Percentiles rank a stretch among this genome's conserved stretches.
phyloP scores from a whole-genome alignment of 1,284 basidiomycete genomes.

The Austroboletus olivaceoglutinosus region DNA sequence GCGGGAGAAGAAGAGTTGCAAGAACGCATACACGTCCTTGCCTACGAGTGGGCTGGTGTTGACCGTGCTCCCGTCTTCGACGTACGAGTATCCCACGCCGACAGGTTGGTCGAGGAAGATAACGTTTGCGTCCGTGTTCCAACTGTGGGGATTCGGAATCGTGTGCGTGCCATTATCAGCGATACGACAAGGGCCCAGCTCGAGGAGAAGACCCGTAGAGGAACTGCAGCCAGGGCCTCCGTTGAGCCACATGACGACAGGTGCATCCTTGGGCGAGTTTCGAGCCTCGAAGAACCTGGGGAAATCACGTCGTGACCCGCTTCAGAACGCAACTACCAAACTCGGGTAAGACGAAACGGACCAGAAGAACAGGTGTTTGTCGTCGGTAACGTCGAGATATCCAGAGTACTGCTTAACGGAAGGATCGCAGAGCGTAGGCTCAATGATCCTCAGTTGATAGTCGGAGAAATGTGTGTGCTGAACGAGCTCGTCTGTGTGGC shows the following conservation, averaged over 20 bases:
- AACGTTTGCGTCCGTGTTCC: slow-evolving; percentile 65
- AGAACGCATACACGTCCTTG: slow-evolving; percentile 87
- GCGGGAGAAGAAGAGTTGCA: slow-evolving; percentile 79
- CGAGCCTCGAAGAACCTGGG: slow-evolving; percentile 84
- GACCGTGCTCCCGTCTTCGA: slow-evolving; percentile 67
- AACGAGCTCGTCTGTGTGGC: slow-evolving; percentile 64
- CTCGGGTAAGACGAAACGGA: slow-evolving; percentile 31
- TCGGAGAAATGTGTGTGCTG: slow-evolving; percentile 67
- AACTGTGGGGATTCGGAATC: slow-evolving; percentile 72
- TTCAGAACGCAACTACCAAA: slow-evolving; percentile 5
- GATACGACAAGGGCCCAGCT: slow-evolving; percentile 85
- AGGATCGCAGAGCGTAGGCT: slow-evolving; percentile 78
- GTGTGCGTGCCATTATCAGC: slow-evolving; percentile 66
- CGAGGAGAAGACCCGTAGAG: slow-evolving; percentile 79
- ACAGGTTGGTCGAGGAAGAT: slow-evolving; percentile 88
- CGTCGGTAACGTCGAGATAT: slow-evolving; percentile 84
- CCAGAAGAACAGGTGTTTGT: slow-evolving; percentile 90
- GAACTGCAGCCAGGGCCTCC: slow-evolving; percentile 80
- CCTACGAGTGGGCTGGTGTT: slow-evolving; percentile 72
- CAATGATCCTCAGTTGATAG: slow-evolving; percentile 70
- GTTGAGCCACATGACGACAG: slow-evolving; percentile 87
- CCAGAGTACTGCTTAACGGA: slow-evolving; percentile 85
- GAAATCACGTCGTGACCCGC: slow-evolving; percentile 29
- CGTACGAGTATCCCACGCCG: slow-evolving; percentile 88
- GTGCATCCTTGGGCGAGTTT: slow-evolving; percentile 68